Conservation (phyloP, 371 early-diverging fungal species). For the Mortierella sp. region DNA sequence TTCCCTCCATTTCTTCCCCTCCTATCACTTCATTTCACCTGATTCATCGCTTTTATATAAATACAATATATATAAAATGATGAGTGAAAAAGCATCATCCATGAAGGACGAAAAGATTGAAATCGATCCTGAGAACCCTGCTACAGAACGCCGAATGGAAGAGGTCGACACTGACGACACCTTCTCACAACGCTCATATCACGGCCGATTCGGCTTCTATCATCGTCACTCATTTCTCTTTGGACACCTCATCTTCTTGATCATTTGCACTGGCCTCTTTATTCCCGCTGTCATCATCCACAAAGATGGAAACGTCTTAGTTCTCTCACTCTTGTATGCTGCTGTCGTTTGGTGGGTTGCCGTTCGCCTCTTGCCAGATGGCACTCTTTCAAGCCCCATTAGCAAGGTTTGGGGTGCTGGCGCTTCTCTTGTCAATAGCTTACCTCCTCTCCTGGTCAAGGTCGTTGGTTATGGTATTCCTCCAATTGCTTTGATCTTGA, state of each 20-base stretch:
- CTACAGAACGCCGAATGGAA: not conserved
- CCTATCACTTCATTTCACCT: not conserved
- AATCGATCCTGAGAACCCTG: not conserved
- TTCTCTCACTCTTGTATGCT: constrained; percentile 61
- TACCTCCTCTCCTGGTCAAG: constrained; percentile 26
- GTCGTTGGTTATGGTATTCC: constrained; percentile 58
- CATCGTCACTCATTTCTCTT: constrained; percentile 20
- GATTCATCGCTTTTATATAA: not conserved
- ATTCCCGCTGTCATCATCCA: constrained; percentile 50
- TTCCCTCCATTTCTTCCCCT: not conserved
- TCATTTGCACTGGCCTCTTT: constrained; percentile 51
- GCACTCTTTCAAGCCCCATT: constrained; percentile 61
- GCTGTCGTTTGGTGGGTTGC: constrained; percentile 70
- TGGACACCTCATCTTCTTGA: constrained; percentile 32
- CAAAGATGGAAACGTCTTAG: constrained; percentile 50
- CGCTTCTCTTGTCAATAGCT: constrained; percentile 18
- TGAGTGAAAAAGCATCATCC: constrained; percentile 15
- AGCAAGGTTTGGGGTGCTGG: constrained; percentile 48
- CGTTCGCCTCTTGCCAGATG: constrained; percentile 65
- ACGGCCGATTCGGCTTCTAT: constrained; percentile 46
- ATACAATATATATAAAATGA: constrained; percentile 6
- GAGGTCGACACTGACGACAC: constrained; percentile 29
- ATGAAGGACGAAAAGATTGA: constrained; percentile 26
- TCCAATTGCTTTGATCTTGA: constrained; percentile 65
- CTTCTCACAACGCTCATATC: constrained; percentile 38